phyloP scores from a whole-genome alignment of 2,329 filamentous ascomycete genomes.

The Verticillium albo-atrum region DNA sequence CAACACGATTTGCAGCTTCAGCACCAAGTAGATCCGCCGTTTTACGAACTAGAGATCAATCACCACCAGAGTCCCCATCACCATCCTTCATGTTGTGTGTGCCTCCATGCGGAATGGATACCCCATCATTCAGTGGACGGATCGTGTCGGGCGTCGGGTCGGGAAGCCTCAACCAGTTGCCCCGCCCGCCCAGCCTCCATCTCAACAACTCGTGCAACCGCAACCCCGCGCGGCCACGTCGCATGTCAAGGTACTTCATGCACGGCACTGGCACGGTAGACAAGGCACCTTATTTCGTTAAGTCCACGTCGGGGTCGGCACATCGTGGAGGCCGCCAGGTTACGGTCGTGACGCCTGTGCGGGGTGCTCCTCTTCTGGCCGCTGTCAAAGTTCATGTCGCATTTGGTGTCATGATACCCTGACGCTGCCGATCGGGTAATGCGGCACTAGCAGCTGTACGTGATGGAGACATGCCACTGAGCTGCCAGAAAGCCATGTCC shows the following conservation, averaged over 20 bases:
- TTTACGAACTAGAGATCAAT: too few species aligned
- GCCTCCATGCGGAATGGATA: too few species aligned
- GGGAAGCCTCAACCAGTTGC: background rate
- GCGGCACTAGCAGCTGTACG: too few species aligned
- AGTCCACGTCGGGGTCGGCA: background rate
- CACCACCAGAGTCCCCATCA: background rate
- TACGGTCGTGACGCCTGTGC: background rate
- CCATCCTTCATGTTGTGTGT: background rate
- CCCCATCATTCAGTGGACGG: background rate
- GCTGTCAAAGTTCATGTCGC: background rate
- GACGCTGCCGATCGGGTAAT: background rate
- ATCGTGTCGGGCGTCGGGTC: background rate
- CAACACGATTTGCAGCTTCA: too few species aligned
- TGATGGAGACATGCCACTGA: too few species aligned
- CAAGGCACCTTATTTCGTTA: background rate
- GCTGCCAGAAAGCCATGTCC: too few species aligned
- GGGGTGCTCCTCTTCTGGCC: background rate
- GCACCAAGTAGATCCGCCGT: too few species aligned
- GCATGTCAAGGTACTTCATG: background rate
- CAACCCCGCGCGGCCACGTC: background rate
- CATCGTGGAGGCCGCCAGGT: background rate
- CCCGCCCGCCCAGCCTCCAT: background rate
- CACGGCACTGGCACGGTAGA: background rate
- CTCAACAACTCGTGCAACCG: background rate
- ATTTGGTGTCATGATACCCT: background rate